Evolutionary conservation across 2,329 filamentous ascomycete species (phyloP).

Genomic region (Juglanconis juglandina): DNA sequence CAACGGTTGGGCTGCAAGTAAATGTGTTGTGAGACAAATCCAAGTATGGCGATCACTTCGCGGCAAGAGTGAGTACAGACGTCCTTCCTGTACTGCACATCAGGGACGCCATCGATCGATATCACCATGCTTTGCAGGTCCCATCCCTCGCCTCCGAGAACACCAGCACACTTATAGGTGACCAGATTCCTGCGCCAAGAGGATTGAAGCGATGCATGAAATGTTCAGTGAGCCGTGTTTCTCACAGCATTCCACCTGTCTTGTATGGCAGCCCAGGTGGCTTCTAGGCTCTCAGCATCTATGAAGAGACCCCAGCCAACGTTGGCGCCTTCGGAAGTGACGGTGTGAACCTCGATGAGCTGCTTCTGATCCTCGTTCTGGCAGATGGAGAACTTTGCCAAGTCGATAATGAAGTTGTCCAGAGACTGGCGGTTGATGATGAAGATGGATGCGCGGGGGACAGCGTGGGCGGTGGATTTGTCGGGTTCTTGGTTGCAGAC

Average conservation of each 20-base stretch:
- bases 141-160: too few species aligned
- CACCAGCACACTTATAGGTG: too few species aligned
- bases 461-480: conserved; percentile 29
- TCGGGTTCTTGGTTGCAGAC: conserved; percentile 63
- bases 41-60: too few species aligned
- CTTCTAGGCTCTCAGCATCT: not conserved
- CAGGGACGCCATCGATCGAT: too few species aligned
- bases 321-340: not conserved
- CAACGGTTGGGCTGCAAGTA: too few species aligned
- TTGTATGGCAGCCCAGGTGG: not conserved
- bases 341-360: not conserved
- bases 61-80: too few species aligned
- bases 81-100: too few species aligned
- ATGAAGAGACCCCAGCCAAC: not conserved
- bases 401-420: conserved; percentile 66
- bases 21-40: too few species aligned
- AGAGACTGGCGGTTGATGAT: conserved; percentile 70
- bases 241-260: not conserved
- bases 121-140: too few species aligned
- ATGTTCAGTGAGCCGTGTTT: not conserved
- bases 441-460: conserved; percentile 57
- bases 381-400: conserved; percentile 59
- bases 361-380: conserved; percentile 36
- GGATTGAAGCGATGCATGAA: too few species aligned
- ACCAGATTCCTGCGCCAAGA: too few species aligned